Base-by-base conservation (phyloP, 345 rosid genomes). In the Moricandia moricandioides region DNA sequence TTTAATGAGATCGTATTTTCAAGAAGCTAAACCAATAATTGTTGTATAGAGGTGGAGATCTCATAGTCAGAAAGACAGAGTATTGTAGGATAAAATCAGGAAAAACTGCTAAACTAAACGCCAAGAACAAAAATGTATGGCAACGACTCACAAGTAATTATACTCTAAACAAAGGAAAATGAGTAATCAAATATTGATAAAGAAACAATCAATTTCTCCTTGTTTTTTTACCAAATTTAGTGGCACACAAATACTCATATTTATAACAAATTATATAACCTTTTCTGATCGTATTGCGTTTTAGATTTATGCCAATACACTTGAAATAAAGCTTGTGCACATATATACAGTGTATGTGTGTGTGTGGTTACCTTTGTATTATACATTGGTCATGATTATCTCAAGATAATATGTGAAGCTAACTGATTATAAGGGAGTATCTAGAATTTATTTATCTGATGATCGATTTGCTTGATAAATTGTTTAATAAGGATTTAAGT, bases 11-110 rank as follows among this genome's bases (percentile, higher is more conserved):
- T 70, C 27, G 57, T 45, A 47, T 6, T 21, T 70, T 69, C 8
- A 70, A 43, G n/a, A 63, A 72, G 21, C 30, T 10, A 24, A 6
- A 56, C 14, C 8, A 18, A 75, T 40, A 55, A 13, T 9, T 55
- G 13, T 54, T 62, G 56, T 69, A 18, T 29, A 40, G 27, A 68
- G 70, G 66, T 30, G 16, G 27, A 56, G 39, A 56, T 33, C 31
- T 65, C 43, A 70, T 39, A 69, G 66, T 63, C 51, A 63, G 66
- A 30, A 70, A 77, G 75, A 56, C 66, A 70, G 55, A 77, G 71
- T 64, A 10, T 2, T 21, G 66, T n/a, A 70, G 33, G 51, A 43
- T 31, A 70, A 52, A 62, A 18, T 63, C 60, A 76, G 33, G 13
- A 55, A 70, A 70, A 56, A n/a, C 39, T 70, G 51, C 52, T 34